Base-by-base conservation (phyloP, 345 rosid genomes). In the Salix arbutifolia region DNA sequence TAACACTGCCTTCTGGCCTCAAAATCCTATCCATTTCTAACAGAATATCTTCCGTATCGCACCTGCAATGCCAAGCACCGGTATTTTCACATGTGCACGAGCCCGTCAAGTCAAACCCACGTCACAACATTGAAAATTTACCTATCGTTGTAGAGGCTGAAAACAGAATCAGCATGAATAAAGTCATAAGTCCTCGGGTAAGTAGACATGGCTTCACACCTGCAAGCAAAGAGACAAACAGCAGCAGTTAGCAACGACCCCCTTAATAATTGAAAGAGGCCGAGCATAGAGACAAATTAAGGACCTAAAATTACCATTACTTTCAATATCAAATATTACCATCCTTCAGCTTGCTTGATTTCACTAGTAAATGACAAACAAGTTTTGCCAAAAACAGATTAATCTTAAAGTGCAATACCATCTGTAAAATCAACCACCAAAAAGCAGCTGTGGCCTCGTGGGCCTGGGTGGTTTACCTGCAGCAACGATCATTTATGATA, bases 191-290 rank as follows among this genome's bases (percentile, higher is more conserved):
- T 96, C 70, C 99, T 87, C 18, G 99, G 99, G 78, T 93, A 96
- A 13, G 97, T 96, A 42, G 99, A 96, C 99, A 96, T 92, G 44
- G 99, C 98, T 79, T 96, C 90, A 16, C 90, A 89, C 90, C 92
- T 89, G 33, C 70, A 78, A 70, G 8, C 33, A 53, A 35, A 67
- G 10, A 30, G 28, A 40, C 14, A 10, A 67, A 21, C 70, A 65
- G 26, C 11, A 7, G 33, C 3, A 37, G 7, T 64, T 17, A 65
- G 38, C 12, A 9, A 52, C 70, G 21, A 31, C 21, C 18, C 18
- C 35, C 3, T 1, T 12, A 25, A 23, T 23, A 65, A 46, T 44
- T 6, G 8, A 50, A 38, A 3, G 42, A 66, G 31, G 13, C 6
- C 8, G 21, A 35, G 50, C 30, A 25, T 0, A 42, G 6, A 2